Evolutionary conservation across 1,284 basidiomycete species (phyloP).

Genomic region (Peniophora sp.): DNA sequence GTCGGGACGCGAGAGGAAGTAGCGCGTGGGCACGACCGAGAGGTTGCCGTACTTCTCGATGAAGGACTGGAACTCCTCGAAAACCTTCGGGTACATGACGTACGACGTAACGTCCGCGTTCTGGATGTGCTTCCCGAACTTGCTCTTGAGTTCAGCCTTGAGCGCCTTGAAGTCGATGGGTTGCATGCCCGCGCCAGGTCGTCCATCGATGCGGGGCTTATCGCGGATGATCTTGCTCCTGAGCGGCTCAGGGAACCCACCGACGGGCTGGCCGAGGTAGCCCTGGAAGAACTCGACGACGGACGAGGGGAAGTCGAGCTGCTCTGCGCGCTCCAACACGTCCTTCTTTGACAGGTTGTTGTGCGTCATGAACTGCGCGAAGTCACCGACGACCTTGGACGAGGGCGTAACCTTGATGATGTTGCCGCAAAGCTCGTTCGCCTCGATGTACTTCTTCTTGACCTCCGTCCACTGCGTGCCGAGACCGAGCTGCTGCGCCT

Average conservation of each 20-base stretch:
- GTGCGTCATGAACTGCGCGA: constrained; percentile 98
- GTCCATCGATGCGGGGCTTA: constrained; percentile 88
- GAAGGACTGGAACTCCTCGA: constrained; percentile 95
- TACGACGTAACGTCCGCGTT: constrained; percentile 92
- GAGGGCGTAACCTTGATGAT: constrained; percentile 99
- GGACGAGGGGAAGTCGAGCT: constrained; percentile 95
- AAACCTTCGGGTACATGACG: constrained; percentile 97
- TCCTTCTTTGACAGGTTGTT: constrained; percentile 87
- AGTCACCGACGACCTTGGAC: constrained; percentile 98
- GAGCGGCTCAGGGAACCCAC: constrained; percentile 97
- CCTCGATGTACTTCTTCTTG: constrained; percentile 98
- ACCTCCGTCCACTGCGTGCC: constrained; percentile 98
- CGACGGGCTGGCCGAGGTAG: constrained; percentile 93
- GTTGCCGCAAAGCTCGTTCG: constrained; percentile 95
- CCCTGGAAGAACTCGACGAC: constrained; percentile 98
- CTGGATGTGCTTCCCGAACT: constrained; percentile 92
- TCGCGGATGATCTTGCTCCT: constrained; percentile 89
- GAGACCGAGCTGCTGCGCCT: constrained; percentile 94
- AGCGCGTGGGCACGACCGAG: constrained; percentile 91
- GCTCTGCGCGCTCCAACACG: constrained; percentile 79
- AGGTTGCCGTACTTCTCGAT: constrained; percentile 95
- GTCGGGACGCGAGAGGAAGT: constrained; percentile 91
- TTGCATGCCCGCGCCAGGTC: constrained; percentile 83
- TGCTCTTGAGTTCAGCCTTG: constrained; percentile 87
- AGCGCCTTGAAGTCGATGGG: constrained; percentile 95